phyloP scores from a whole-genome alignment of 1,139 yeast genomes.

The Protomyces lactucae-debilis region DNA sequence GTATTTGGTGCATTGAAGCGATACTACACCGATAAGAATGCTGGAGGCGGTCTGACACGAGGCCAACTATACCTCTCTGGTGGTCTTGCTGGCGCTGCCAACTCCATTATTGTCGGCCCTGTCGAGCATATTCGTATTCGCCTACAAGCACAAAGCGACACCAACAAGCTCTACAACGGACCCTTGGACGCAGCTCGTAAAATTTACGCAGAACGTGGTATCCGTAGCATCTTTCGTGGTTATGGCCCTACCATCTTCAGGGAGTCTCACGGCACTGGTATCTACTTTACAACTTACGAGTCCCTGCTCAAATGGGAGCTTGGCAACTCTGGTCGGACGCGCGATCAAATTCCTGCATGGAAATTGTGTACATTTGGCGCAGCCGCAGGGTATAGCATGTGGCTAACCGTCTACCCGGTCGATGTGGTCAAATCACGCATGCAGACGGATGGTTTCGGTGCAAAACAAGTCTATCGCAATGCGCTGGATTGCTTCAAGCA shows the following conservation, averaged over 20 bases:
- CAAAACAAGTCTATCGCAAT: constrained; percentile 47
- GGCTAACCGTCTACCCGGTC: constrained; percentile 67
- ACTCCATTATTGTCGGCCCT: constrained; percentile 66
- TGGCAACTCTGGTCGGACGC: constrained; percentile 39
- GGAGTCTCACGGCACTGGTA: constrained; percentile 74
- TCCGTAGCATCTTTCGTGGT: constrained; percentile 75
- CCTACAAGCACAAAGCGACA: constrained; percentile 40
- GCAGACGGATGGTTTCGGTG: constrained; percentile 61
- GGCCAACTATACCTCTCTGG: constrained; percentile 69
- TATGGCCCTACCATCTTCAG: constrained; percentile 83
- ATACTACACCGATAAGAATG: constrained; percentile 47
- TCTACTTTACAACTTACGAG: constrained; percentile 75
- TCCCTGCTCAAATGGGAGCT: constrained; percentile 49
- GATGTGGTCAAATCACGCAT: constrained; percentile 62
- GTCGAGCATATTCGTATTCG: constrained; percentile 71
- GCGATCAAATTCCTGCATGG: constrained; percentile 57
- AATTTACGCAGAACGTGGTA: constrained; percentile 51
- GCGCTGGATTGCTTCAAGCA: constrained; percentile 47
- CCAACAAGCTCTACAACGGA: constrained; percentile 51
- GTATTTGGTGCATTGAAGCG: constrained; percentile 94
- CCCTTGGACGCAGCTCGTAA: constrained; percentile 74
- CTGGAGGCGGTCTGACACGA: constrained; percentile 39
- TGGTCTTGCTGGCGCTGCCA: constrained; percentile 71
- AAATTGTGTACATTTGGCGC: constrained; percentile 63
- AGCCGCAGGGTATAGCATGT: constrained; percentile 64